Percentiles rank a stretch among this genome's conserved stretches.
Evolutionary conservation across 2,329 filamentous ascomycete genomes (phyloP).

Genomic region (Fusarium sp.): DNA sequence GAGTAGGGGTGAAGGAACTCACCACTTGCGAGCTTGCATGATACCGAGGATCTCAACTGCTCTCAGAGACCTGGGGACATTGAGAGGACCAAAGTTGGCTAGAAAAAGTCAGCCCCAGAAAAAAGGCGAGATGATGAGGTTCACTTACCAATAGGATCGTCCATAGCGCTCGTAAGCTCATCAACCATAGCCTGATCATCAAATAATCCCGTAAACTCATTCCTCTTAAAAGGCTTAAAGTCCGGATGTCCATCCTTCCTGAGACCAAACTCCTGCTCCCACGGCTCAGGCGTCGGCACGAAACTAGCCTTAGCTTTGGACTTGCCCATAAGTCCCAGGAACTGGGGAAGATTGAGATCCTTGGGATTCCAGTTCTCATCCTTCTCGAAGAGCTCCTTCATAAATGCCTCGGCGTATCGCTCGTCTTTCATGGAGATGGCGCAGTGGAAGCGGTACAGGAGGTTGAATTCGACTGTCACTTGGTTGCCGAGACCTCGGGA

Average conservation of each 20-base stretch:
- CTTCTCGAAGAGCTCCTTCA: slow-evolving; percentile 22
- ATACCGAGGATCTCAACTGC: slow-evolving; percentile 71
- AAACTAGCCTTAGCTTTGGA: neutral
- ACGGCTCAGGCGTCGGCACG: neutral
- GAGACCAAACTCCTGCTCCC: slow-evolving; percentile 4
- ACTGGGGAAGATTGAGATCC: neutral
- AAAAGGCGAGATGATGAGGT: neutral
- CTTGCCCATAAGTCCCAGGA: neutral
- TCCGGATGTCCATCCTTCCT: neutral
- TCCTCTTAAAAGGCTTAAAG: slow-evolving; percentile 14
- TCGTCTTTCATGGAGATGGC: slow-evolving; percentile 47
- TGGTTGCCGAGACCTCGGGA: slow-evolving; percentile 48
- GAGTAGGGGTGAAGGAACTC: neutral
- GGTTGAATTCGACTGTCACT: slow-evolving; percentile 50
- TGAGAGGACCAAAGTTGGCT: slow-evolving; percentile 60
- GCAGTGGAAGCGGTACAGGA: slow-evolving; percentile 51
- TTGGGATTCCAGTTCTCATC: slow-evolving; percentile 12
- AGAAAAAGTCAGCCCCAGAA: neutral
- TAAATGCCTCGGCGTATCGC: slow-evolving; percentile 43
- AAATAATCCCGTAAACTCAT: slow-evolving; percentile 19
- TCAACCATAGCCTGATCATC: slow-evolving; percentile 26
- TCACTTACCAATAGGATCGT: slow-evolving; percentile 55
- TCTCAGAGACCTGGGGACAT: slow-evolving; percentile 66
- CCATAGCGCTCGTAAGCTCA: slow-evolving; percentile 58
- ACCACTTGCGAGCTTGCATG: slow-evolving; percentile 64